Evolutionary conservation across 495 filamentous ascomycete species (phyloP).

Genomic region (Trypethelium eluteriae): DNA sequence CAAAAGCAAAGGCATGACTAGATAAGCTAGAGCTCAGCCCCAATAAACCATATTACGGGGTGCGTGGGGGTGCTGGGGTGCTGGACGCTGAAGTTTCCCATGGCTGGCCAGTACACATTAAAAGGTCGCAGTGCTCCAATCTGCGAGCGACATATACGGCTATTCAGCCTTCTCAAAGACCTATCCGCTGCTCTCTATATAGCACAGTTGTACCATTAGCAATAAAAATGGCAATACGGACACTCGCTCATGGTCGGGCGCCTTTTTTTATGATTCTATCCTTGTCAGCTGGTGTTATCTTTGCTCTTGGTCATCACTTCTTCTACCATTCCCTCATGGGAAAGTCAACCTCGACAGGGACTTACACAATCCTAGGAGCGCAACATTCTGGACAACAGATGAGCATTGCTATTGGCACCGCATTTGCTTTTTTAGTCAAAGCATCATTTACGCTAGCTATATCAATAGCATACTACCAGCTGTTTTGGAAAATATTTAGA

Average conservation of each 20-base stretch:
- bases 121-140: not conserved
- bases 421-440: constrained; percentile 22
- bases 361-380: constrained; percentile 4
- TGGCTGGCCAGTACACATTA: no score
- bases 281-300: not conserved
- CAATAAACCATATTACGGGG: no score
- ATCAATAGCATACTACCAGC: constrained; percentile 14
- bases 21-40: no score
- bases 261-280: not conserved
- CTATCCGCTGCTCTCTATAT: not conserved
- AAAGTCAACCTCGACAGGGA: not conserved
- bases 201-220: not conserved
- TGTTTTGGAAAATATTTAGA: constrained; percentile 16
- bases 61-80: no score
- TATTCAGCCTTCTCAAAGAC: not conserved
- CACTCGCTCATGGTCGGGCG: not conserved
- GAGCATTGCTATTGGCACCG: constrained; percentile 19
- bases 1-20: no score
- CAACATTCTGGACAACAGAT: constrained; percentile 17
- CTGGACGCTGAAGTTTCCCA: no score
- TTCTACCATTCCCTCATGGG: not conserved
- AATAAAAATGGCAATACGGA: not conserved
- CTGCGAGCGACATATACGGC: not conserved
- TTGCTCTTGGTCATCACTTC: constrained; percentile 1
- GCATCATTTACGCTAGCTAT: constrained; percentile 12